A percentile compares a stretch with the other conserved stretches of the same genome.
phyloP scores from a whole-genome alignment of 441 rosid species.

The Croton setiger region DNA sequence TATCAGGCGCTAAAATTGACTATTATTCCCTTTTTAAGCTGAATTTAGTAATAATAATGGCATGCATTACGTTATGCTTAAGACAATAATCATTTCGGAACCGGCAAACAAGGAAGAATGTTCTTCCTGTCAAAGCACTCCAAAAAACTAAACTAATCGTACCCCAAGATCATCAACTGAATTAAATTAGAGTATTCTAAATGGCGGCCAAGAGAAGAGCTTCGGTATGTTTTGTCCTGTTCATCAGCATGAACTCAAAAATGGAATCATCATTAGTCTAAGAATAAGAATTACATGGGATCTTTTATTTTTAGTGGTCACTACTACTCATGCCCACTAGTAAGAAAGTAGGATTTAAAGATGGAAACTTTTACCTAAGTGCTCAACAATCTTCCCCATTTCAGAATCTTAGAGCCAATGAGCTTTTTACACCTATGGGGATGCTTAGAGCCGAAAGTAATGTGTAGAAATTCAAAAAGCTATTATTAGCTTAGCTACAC shows the following conservation, averaged over 20 bases:
- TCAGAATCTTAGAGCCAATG: constrained; percentile 22
- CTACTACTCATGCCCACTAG: constrained; percentile 34
- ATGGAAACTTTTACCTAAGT: constrained; percentile 24
- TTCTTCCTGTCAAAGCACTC: not conserved
- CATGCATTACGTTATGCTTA: not conserved
- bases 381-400: constrained; percentile 28
- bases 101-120: constrained; percentile 25
- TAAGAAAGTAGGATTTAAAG: constrained; percentile 13
- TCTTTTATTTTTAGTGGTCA: not conserved
- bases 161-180: not conserved
- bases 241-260: not conserved
- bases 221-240: too few species aligned
- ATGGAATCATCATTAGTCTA: not conserved
- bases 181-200: not conserved
- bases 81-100: not conserved
- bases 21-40: not conserved
- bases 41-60: not conserved
- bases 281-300: not conserved
- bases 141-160: too few species aligned
- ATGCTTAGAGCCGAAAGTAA: constrained; percentile 22
- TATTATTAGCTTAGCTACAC: not conserved
- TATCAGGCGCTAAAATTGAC: not conserved
- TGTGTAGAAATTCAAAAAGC: constrained; percentile 11
- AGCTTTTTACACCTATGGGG: constrained; percentile 10
- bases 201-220: not conserved